phyloP scores from a whole-genome alignment of 1,139 yeast species.

The Geotrichum macrosporum region DNA sequence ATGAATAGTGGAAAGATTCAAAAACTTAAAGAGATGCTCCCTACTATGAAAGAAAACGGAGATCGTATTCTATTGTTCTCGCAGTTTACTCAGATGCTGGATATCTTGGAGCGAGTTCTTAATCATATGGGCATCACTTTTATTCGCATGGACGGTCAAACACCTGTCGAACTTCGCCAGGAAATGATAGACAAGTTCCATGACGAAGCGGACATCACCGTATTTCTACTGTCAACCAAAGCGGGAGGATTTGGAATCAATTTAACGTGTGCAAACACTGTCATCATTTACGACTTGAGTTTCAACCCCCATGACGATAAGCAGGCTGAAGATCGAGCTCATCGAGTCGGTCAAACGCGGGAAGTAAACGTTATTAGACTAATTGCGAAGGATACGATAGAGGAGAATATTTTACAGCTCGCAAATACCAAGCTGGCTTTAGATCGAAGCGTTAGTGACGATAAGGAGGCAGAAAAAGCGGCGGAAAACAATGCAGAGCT shows the following conservation, averaged over 20 bases:
- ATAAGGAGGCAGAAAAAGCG: constrained; percentile 48
- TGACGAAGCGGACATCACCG: constrained; percentile 76
- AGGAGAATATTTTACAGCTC: constrained; percentile 77
- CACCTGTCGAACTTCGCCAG: constrained; percentile 90
- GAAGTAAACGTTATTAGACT: constrained; percentile 79
- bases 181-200: constrained; percentile 85
- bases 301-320: constrained; percentile 98
- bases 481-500: constrained; percentile 41
- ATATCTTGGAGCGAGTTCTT: constrained; percentile 74
- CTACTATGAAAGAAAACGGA: constrained; percentile 51
- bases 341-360: constrained; percentile 91
- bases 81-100: constrained; percentile 86
- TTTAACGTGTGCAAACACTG: constrained; percentile 90
- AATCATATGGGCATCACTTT: constrained; percentile 65
- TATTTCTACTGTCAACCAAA: constrained; percentile 82
- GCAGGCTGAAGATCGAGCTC: constrained; percentile 98
- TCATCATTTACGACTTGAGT: constrained; percentile 85
- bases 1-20: constrained; percentile 74
- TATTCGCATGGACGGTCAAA: constrained; percentile 85
- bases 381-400: constrained; percentile 72
- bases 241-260: constrained; percentile 99
- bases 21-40: constrained; percentile 55
- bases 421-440: constrained; percentile 89
- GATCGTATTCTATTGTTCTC: constrained; percentile 85
- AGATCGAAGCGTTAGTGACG: constrained; percentile 62